Evolutionary conservation across 352 stramenopile species (phyloP).

Genomic region (Blastocystis sp.): DNA sequence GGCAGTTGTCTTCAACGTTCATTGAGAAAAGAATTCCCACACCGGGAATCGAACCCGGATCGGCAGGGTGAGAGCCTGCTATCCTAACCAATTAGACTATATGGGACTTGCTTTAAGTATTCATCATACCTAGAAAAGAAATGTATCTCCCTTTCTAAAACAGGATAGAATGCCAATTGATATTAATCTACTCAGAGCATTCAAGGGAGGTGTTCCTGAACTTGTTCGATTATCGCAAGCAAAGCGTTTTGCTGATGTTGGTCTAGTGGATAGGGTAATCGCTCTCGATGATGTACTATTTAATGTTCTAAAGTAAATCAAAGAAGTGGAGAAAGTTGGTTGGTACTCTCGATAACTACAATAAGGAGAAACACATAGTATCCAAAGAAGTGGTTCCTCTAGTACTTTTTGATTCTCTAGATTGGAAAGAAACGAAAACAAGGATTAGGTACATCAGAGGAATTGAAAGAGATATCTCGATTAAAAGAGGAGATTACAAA

Average conservation of each 20-base stretch:
- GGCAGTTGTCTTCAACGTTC: background rate
- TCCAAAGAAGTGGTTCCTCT: conserved; percentile 62
- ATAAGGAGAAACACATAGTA: background rate
- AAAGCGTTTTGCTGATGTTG: conserved; percentile 74
- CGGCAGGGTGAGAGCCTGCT: conserved; percentile 59
- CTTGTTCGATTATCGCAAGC: conserved; percentile 73
- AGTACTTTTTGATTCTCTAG: background rate
- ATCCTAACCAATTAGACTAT: conserved; percentile 57
- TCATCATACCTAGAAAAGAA: background rate
- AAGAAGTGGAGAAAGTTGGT: background rate
- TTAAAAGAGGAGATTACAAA: conserved; percentile 72
- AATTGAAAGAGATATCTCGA: conserved; percentile 27
- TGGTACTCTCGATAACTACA: conserved; percentile 2
- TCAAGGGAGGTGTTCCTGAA: conserved; percentile 76
- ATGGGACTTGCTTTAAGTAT: conserved; percentile 1
- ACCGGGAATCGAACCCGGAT: conserved; percentile 60
- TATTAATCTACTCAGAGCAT: conserved; percentile 77
- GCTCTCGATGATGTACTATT: conserved; percentile 71
- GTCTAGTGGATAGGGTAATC: conserved; percentile 77
- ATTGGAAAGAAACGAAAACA: conserved; percentile 42
- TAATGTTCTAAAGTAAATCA: background rate
- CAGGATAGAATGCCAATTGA: conserved; percentile 74
- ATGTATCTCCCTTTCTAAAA: no score
- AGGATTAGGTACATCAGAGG: background rate
- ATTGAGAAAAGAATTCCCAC: conserved; percentile 17